A percentile compares a stretch with the other conserved stretches of the same genome.
These are phyloP conservation scores for Coffea canephora DNA, from an alignment of 257 asterid genomes.

Conservation along the genomic window DNA sequence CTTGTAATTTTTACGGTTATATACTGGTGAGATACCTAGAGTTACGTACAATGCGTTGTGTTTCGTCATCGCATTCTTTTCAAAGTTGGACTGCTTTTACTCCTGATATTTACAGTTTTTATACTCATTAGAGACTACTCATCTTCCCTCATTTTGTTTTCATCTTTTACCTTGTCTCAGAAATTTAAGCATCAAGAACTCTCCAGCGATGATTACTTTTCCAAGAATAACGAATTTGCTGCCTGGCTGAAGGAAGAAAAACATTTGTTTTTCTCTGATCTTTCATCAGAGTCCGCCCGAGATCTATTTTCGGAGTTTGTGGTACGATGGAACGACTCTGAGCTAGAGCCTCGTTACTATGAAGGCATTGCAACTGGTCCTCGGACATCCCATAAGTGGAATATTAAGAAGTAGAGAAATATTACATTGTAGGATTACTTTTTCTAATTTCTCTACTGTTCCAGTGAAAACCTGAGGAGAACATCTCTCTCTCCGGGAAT, in stretches of 20 bases:
- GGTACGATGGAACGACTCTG: slow-evolving; percentile 66
- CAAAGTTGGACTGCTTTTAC: neutral
- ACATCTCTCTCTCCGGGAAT: too few species aligned
- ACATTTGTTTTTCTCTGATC: slow-evolving; percentile 61
- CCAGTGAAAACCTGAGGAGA: too few species aligned
- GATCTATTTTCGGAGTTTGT: slow-evolving; percentile 60
- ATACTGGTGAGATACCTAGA: too few species aligned
- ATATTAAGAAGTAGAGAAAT: slow-evolving; percentile 53
- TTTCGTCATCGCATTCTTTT: neutral
- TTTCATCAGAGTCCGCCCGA: slow-evolving; percentile 71
- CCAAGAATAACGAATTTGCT: slow-evolving; percentile 85
- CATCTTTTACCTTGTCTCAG: slow-evolving; percentile 31
- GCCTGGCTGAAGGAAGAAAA: slow-evolving; percentile 86
- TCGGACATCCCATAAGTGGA: slow-evolving; percentile 83
- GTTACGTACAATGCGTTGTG: neutral
- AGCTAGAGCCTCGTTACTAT: slow-evolving; percentile 66
- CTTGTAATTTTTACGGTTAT: too few species aligned
- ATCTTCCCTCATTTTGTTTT: neutral
- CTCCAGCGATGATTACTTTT: slow-evolving; percentile 77
- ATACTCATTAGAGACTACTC: neutral
- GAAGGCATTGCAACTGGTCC: slow-evolving; percentile 81
- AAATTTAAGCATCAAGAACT: slow-evolving; percentile 57
- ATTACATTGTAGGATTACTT: neutral
- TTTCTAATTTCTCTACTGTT: too few species aligned
- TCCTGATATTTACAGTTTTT: neutral